Evolutionary conservation across 176 grass and related monocot species (phyloP), one percentile per base, ranked within the genome.

Genomic region (Oryza rufipogon): DNA sequence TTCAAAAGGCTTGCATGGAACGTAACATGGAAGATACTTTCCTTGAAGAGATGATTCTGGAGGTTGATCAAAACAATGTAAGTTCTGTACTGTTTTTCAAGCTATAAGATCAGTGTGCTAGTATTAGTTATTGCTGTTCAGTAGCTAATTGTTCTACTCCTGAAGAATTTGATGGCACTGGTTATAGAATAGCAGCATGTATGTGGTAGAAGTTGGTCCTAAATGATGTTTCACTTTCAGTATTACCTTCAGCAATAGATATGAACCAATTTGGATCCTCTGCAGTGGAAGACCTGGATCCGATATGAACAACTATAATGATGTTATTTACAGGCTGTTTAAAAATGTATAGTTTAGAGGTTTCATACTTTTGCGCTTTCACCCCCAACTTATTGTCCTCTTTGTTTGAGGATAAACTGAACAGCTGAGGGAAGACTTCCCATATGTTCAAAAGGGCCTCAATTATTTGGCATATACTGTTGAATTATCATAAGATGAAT

Each of bases 21-120:
- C 72, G 73, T 30, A 86, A 81, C 81, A 81, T 81, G 69, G 68
- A 71, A 9, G 88, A 80, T 66, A 51, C 44, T 85, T 85, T 86
- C 41, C 85, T 90, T 71, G 89, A 93, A 81, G 91, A 88, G 15
- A 79, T 91, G 11, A 87, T 91, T 38, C 76, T 83, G 75, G 89
- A 85, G 86, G 88, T 80, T 36, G 81, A 91, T 76, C 84, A 83
- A 61, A 90, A 93, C 75, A 88, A 93, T 78, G 94, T 93, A 93
- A 93, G 91, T 65, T 67, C 8, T 30, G 12, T 49, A 44, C 44
- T 70, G 19, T 46, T 41, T 61, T 11, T 26, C 42, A 71, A 85
- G 38, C 38, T 64, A 64, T 71, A 11, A 25, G 25, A 70, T 70
- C 6, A 52, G 8, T 11, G n/a, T 63, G n/a, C 64, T 42, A 28